phyloP scores from a whole-genome alignment of 129 eudicot species.

The Saussurea involucrata region DNA sequence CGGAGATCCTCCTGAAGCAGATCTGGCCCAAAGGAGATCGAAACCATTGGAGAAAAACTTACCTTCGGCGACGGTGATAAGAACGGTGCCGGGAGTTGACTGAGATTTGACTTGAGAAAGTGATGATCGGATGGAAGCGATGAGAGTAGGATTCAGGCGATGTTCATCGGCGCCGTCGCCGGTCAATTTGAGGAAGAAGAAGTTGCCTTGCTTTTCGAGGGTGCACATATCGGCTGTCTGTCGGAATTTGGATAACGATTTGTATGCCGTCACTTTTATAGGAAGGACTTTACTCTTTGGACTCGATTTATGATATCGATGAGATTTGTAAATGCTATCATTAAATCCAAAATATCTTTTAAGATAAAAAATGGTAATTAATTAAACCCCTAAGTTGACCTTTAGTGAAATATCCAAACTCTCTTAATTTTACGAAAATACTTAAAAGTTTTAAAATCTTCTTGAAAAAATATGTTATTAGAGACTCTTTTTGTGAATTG shows the following conservation, averaged over 20 bases:
- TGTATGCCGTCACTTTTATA: too few species aligned
- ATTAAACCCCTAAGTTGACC: too few species aligned
- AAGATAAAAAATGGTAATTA: too few species aligned
- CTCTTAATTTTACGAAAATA: too few species aligned
- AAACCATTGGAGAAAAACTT: conserved; percentile 89
- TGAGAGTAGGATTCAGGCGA: conserved; percentile 61
- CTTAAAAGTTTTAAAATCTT: too few species aligned
- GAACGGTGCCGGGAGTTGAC: conserved; percentile 50
- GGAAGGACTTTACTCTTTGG: too few species aligned
- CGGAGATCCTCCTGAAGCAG: conserved; percentile 38
- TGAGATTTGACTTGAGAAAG: conserved; percentile 58
- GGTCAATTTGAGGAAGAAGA: conserved; percentile 64
- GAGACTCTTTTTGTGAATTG: too few species aligned
- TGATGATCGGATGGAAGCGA: conserved; percentile 56
- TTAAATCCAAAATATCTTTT: too few species aligned
- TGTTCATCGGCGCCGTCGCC: conserved; percentile 66
- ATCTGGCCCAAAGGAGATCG: conserved; percentile 63
- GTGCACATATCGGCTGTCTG: conserved; percentile 46
- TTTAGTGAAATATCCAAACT: too few species aligned
- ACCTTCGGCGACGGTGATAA: conserved; percentile 59
- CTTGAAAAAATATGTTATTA: too few species aligned
- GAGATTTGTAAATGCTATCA: too few species aligned
- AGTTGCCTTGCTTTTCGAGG: conserved; percentile 53
- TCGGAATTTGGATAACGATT: neutral
- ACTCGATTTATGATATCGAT: too few species aligned